Conservation (phyloP, 768 basidiomycete species). For the Steccherinum ochraceum region DNA sequence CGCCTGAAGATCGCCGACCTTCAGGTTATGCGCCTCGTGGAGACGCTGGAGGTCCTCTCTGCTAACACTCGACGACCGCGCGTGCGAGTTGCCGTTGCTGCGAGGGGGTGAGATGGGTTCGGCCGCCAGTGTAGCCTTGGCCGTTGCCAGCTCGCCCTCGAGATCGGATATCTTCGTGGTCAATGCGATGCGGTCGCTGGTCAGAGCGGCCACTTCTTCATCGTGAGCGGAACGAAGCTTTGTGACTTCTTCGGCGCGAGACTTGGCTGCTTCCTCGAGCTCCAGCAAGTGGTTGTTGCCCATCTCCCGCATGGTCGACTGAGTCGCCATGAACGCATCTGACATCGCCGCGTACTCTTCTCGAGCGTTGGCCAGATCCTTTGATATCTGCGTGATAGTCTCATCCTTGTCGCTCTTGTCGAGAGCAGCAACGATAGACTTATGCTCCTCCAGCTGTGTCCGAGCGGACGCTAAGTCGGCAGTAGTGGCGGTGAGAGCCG, state of each 20-base stretch:
- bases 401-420: slow-evolving; percentile 40
- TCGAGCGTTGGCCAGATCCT: slow-evolving; percentile 55
- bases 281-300: slow-evolving; percentile 64
- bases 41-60: slow-evolving; percentile 72
- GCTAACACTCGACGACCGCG: slow-evolving; percentile 45
- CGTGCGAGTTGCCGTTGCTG: slow-evolving; percentile 43
- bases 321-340: slow-evolving; percentile 62
- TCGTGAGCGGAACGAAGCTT: slow-evolving; percentile 55
- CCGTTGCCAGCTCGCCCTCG: slow-evolving; percentile 69
- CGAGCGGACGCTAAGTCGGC: slow-evolving; percentile 51
- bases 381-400: slow-evolving; percentile 48
- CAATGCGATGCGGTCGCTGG: slow-evolving; percentile 57
- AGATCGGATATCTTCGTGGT: slow-evolving; percentile 61
- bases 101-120: slow-evolving; percentile 44
- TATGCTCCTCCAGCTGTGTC: slow-evolving; percentile 60
- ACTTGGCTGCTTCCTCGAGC: slow-evolving; percentile 67
- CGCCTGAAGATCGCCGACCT: slow-evolving; percentile 67
- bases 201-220: slow-evolving; percentile 50
- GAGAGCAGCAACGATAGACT: slow-evolving; percentile 34
- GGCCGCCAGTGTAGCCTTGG: slow-evolving; percentile 48
- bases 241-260: slow-evolving; percentile 64
- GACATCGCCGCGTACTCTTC: slow-evolving; percentile 63
- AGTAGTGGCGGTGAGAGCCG: slow-evolving; percentile 43
- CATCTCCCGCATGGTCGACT: slow-evolving; percentile 64
- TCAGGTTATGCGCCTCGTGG: slow-evolving; percentile 82